Base-by-base conservation (phyloP, 257 asterid species). In the Primulina tabacum region DNA sequence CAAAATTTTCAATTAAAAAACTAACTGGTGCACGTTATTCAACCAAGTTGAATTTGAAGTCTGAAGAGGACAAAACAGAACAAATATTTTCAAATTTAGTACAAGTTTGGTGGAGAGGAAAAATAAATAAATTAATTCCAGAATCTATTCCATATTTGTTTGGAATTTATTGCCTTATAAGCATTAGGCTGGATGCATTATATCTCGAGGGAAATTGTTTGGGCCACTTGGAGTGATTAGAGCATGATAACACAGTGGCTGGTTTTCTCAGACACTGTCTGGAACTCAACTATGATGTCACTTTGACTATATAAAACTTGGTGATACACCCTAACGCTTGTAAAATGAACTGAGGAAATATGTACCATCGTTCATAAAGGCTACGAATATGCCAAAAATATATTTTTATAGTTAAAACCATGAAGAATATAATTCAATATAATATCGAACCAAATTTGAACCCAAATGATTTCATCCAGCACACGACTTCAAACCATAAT, bases 1-100 rank as follows among this genome's bases (percentile, higher is more conserved):
- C 52, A 70, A 74, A 69, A 8, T 26, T 16, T 59, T 61, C 34
- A 29, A 61, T 43, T 32, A 30, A 71, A 43, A 62, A 50, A 24
- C 16, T 61, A n/a, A 47, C 12, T 12, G 53, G 26, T 24, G 26
- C 26, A 24, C 26, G 26, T 24, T 24, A 24, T 24, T 24, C 26
- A 24, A 24, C 26, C 26, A 24, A 24, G 26, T 24, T 24, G 26
- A 24, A 24, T 24, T 24, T 24, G 26, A 24, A 24, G 26, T 24
- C 26, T 24, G 1, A 24, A 24, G 26, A 24, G 33, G 78, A 73
- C 57, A 50, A 16, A 16, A 5, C 57, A 50, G 5, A 50, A 50
- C 57, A 59, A 76, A 8, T 16, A 47, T 14, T 21, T 50, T 50
- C 21, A 50, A 43, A 50, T 50, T 14, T 50, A 50, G 8, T 16